These are phyloP conservation scores for Corymbia citriodora DNA, from an alignment of 441 rosid species.

Conservation along the genomic window DNA sequence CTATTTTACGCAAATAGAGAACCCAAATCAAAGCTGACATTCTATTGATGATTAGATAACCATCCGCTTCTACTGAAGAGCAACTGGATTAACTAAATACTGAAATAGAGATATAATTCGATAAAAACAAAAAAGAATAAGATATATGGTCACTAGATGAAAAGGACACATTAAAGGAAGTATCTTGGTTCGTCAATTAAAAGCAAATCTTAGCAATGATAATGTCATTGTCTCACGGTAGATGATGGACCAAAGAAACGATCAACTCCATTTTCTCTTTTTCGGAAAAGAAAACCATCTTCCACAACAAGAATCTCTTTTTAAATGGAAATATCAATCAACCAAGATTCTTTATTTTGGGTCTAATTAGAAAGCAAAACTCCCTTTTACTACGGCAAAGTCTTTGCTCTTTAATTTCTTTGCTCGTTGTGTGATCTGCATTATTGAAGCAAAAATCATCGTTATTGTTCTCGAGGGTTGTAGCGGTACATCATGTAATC, in stretches of 20 bases:
- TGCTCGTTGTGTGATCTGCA: rapidly evolving
- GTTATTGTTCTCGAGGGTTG: background rate
- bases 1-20: background rate
- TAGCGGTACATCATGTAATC: background rate
- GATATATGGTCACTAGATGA: background rate
- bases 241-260: background rate
- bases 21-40: background rate
- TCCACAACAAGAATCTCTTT: background rate
- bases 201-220: background rate
- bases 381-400: background rate
- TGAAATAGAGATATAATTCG: rapidly evolving
- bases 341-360: too few species aligned
- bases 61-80: background rate
- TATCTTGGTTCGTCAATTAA: background rate
- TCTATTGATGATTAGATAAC: background rate
- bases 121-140: background rate
- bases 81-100: background rate
- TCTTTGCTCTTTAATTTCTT: background rate
- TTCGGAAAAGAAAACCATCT: background rate
- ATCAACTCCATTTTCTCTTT: background rate
- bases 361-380: background rate
- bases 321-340: background rate
- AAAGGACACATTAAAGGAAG: background rate
- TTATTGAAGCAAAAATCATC: background rate
- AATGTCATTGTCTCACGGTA: background rate